Conservation (phyloP, 768 basidiomycete species). For the Mycena metata region DNA sequence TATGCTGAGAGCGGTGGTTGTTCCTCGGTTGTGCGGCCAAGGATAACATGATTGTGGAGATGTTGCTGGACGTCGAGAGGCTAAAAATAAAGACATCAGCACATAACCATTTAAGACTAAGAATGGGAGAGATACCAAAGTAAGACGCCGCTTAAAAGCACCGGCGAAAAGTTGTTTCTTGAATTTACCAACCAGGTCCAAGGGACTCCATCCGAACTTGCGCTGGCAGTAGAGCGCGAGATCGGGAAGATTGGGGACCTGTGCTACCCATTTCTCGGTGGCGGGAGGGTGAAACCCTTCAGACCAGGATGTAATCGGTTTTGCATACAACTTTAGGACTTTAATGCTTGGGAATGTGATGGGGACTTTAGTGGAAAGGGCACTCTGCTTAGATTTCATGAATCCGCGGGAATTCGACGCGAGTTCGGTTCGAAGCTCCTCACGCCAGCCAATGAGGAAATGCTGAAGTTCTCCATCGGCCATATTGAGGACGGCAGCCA, state of each 20-base stretch:
- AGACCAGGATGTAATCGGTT: constrained; percentile 31
- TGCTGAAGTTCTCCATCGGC: constrained; percentile 1
- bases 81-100: not conserved
- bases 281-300: not conserved
- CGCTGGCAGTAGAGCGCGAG: constrained; percentile 22
- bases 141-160: not conserved
- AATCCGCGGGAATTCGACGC: constrained; percentile 25
- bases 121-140: not conserved
- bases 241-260: constrained; percentile 3
- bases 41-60: not conserved
- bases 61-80: not conserved
- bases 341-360: constrained; percentile 24
- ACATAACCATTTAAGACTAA: not conserved
- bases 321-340: constrained; percentile 21
- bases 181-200: not conserved
- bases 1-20: constrained; percentile 1
- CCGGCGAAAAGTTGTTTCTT: constrained; percentile 14
- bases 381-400: constrained; percentile 1
- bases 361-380: constrained; percentile 10
- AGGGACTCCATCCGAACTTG: constrained; percentile 28
- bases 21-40: not conserved
- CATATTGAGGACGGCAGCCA: constrained; percentile 50
- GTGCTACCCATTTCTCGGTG: not conserved
- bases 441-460: constrained; percentile 31
- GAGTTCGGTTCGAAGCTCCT: constrained; percentile 24